Base-by-base conservation (phyloP, 331 rosid species). In the Pyrus hybrid region DNA sequence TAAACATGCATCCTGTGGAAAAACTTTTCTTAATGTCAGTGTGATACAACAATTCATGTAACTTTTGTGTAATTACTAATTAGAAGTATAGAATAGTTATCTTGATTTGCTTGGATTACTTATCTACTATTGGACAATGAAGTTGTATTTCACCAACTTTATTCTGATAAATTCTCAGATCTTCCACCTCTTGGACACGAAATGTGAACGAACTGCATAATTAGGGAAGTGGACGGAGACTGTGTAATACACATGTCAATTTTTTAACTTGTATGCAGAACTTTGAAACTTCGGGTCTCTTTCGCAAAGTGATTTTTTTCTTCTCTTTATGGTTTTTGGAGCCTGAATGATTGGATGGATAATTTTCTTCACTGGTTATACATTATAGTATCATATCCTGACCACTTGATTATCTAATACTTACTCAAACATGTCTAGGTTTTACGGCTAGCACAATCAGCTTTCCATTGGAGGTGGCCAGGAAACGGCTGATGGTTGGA, bases 401-500 rank as follows among this genome's bases (percentile, higher is more conserved):
- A 56, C 37, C 37, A 45, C 37, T 68, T 49, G 67, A 54, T 74
- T 29, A 28, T 76, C 26, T 49, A 41, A 68, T 60, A 49, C n/a
- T 49, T 49, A 17, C 56, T 17, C 1, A 6, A 49, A 49, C 56
- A 49, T 32, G 64, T 37, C 45, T 80, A 94, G 99, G 97, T 88
- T 91, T 92, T 65, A 89, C 93, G 5, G 99, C 99, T 23, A 92
- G 99, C 82, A 94, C 97, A 67, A 85, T 94, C 70, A 94, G 97
- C 85, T 94, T 94, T 77, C 99, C 99, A 0, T 83, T 94, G 80
- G 99, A 94, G 82, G 97, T 94, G 83, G 99, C 99, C 8, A 86
- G 99, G 83, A 94, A 94, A 76, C 91, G 99, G 35, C 81, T 94
- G 81, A 94, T 94, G 96, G 99, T 92, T 70, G 99, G 99, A 70